Evolutionary conservation across 2,329 filamentous ascomycete genomes (phyloP).

Genomic region (Macrophomina pseudophaseolina): DNA sequence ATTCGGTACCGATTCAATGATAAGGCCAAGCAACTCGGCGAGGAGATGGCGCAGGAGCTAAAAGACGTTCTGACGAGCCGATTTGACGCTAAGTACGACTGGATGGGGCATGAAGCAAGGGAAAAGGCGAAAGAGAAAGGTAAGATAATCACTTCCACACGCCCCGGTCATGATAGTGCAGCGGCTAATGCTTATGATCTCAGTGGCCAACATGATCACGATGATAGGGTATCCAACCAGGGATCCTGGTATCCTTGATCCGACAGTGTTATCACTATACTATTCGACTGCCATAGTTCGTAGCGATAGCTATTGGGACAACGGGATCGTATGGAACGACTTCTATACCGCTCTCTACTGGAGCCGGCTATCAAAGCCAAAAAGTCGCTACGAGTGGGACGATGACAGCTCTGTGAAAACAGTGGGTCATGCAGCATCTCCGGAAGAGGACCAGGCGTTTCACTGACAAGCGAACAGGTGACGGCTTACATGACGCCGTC

Average conservation of each 20-base stretch:
- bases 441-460: conserved; percentile 44
- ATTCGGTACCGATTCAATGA: conserved; percentile 68
- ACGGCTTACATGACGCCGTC: conserved; percentile 70
- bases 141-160: neutral
- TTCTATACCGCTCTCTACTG: conserved; percentile 61
- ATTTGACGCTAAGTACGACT: conserved; percentile 59
- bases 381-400: conserved; percentile 64
- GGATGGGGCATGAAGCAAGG: conserved; percentile 68
- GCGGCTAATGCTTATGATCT: neutral
- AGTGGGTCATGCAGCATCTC: conserved; percentile 39
- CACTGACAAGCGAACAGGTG: conserved; percentile 23
- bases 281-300: conserved; percentile 61
- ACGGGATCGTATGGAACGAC: conserved; percentile 40
- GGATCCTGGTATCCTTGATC: conserved; percentile 66
- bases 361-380: conserved; percentile 64
- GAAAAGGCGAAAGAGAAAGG: conserved; percentile 64
- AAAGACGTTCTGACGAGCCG: conserved; percentile 69
- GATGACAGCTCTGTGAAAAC: conserved; percentile 49
- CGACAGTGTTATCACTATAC: conserved; percentile 60
- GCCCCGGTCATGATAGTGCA: neutral
- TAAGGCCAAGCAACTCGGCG: conserved; percentile 68
- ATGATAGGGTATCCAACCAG: conserved; percentile 71
- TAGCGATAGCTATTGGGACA: conserved; percentile 61
- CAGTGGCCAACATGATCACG: conserved; percentile 67
- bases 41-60: conserved; percentile 73